A percentile compares a stretch with the other conserved stretches of the same genome.
These are phyloP conservation scores for Sarcocystis neurona DNA, from an alignment of 169 alveolate genomes.

Conservation along the genomic window DNA sequence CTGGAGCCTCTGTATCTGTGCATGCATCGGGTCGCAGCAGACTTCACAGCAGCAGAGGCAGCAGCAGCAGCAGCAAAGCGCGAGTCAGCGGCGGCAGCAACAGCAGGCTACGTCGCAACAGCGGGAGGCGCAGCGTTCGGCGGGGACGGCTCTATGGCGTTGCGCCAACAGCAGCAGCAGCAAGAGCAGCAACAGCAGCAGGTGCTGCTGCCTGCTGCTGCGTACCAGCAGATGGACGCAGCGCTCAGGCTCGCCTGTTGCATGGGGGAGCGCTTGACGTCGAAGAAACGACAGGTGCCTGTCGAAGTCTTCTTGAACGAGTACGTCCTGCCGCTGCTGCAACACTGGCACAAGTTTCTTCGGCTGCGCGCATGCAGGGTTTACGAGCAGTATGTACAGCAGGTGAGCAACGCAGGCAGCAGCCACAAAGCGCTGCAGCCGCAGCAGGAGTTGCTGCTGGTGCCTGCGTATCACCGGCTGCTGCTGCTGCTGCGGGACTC, in stretches of 20 bases:
- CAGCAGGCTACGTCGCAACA: too few relatives aligned
- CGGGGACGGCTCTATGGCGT: background rate
- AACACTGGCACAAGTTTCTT: constrained; percentile 26
- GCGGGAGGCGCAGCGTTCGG: background rate
- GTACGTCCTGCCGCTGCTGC: constrained; percentile 45
- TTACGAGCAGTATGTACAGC: constrained; percentile 24
- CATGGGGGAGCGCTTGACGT: constrained; percentile 39
- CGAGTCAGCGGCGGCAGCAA: constrained; percentile 31
- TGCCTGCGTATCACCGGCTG: constrained; percentile 12
- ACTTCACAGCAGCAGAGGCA: constrained; percentile 5
- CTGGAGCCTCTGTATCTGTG: constrained; percentile 50
- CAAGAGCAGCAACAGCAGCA: constrained; percentile 47
- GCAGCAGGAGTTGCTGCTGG: background rate
- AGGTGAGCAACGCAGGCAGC: background rate
- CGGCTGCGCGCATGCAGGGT: constrained; percentile 59
- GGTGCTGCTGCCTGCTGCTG: background rate
- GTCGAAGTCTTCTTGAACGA: constrained; percentile 28
- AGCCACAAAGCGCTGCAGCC: background rate
- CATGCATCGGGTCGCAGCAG: constrained; percentile 32
- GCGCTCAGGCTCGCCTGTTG: constrained; percentile 43
- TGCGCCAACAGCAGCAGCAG: background rate
- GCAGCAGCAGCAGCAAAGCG: constrained; percentile 54
- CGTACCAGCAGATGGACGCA: constrained; percentile 36
- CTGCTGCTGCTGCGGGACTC: constrained; percentile 25
- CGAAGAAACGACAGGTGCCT: constrained; percentile 51